A percentile compares a stretch with the other conserved stretches of the same genome.
These are phyloP conservation scores for Chrysanthemum lavandulifolium DNA, from an alignment of 129 eudicot species.

Conservation along the genomic window DNA sequence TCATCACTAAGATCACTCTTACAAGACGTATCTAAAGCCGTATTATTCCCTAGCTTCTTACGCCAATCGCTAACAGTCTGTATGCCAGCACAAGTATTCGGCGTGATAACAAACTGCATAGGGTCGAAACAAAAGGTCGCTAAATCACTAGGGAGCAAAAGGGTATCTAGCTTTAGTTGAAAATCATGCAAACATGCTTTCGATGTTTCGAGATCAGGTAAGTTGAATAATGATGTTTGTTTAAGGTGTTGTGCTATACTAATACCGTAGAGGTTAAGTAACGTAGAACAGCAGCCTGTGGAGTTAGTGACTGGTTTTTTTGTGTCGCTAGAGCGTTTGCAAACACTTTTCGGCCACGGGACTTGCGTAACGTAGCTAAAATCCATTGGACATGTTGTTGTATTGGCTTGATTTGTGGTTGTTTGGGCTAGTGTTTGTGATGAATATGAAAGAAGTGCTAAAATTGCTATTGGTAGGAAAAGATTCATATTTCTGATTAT, in stretches of 20 bases:
- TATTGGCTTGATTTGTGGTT: conserved; percentile 2
- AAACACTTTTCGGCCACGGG: conserved; percentile 52
- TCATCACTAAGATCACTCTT: conserved; percentile 56
- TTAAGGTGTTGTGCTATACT: conserved; percentile 48
- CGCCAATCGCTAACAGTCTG: conserved; percentile 55
- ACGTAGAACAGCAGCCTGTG: conserved; percentile 56
- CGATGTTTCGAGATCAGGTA: conserved; percentile 53
- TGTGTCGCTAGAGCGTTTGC: conserved; percentile 28
- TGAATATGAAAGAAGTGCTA: not conserved
- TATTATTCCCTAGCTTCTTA: conserved; percentile 49
- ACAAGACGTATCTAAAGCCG: conserved; percentile 56
- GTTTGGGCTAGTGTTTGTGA: conserved; percentile 5
- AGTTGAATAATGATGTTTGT: conserved; percentile 45
- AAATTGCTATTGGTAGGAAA: not conserved
- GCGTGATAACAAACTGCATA: conserved; percentile 55
- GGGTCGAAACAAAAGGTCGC: conserved; percentile 65
- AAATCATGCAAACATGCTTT: conserved; percentile 56
- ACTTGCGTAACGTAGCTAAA: conserved; percentile 43
- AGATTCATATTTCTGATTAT: conserved; percentile 21
- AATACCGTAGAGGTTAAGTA: conserved; percentile 61
- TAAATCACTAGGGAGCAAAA: conserved; percentile 42
- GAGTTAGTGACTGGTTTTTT: conserved; percentile 21
- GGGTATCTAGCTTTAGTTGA: conserved; percentile 42
- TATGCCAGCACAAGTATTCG: conserved; percentile 65
- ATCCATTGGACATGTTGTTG: conserved; percentile 52